Conservation (phyloP, 768 basidiomycete genomes). For the Agaricus subrufescens region DNA sequence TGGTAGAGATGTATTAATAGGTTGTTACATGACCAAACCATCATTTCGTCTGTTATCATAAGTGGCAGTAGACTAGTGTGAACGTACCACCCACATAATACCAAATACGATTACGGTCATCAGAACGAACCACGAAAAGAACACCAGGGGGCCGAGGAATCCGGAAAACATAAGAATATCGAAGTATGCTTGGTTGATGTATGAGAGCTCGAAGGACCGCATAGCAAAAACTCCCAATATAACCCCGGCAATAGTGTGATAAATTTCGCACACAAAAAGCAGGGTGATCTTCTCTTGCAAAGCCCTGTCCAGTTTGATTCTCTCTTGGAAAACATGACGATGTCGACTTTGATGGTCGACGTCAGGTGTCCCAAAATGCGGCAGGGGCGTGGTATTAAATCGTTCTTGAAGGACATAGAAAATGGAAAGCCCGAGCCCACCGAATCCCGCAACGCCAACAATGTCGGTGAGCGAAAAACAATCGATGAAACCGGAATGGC, state of each 20-base stretch:
- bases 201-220: background rate
- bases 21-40: background rate
- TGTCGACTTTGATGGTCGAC: background rate
- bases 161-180: slow-evolving; percentile 3
- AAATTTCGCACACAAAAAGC: slow-evolving; percentile 7
- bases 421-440: slow-evolving; percentile 1
- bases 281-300: slow-evolving; percentile 2
- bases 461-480: background rate
- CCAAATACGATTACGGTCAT: background rate
- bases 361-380: background rate
- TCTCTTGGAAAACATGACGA: background rate
- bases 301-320: slow-evolving; percentile 2
- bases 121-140: slow-evolving; percentile 1
- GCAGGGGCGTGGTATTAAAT: background rate
- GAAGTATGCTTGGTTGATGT: slow-evolving; percentile 2
- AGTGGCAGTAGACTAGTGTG: background rate
- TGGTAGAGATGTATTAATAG: too few species aligned
- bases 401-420: background rate
- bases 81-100: slow-evolving; percentile 1
- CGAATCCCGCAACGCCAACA: slow-evolving; percentile 2
- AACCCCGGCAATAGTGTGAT: slow-evolving; percentile 2
- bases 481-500: background rate
- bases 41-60: background rate
- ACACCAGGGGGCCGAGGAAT: slow-evolving; percentile 2
- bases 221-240: slow-evolving; percentile 3